Evolutionary conservation across 805 yeast genomes (phyloP).

Genomic region (Candida peoriensis): DNA sequence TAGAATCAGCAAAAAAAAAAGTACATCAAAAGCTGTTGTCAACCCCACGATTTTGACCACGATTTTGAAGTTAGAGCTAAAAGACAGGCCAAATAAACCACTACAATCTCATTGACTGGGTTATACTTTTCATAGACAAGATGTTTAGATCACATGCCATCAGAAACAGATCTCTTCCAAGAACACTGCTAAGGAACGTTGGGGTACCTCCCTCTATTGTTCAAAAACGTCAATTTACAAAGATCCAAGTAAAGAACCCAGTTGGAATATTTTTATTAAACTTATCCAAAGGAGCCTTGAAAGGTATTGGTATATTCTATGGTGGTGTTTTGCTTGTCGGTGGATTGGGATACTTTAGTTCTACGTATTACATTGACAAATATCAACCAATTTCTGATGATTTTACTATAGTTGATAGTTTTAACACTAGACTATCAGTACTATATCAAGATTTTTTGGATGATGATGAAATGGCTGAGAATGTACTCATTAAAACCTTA

Average conservation of each 20-base stretch:
- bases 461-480: slow-evolving; percentile 30
- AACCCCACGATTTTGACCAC: too few species aligned
- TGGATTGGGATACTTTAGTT: slow-evolving; percentile 4
- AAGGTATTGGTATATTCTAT: slow-evolving; percentile 14
- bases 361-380: slow-evolving; percentile 7
- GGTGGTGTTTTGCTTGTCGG: slow-evolving; percentile 7
- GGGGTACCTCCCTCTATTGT: too few species aligned
- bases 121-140: too few species aligned
- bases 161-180: too few species aligned
- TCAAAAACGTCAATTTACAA: too few species aligned
- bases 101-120: too few species aligned
- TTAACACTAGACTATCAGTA: slow-evolving; percentile 28
- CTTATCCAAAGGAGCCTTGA: slow-evolving; percentile 10
- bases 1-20: too few species aligned
- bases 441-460: slow-evolving; percentile 33
- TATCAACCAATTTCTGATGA: slow-evolving; percentile 10
- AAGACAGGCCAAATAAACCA: too few species aligned
- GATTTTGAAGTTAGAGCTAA: too few species aligned
- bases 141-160: too few species aligned
- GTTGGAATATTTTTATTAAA: slow-evolving; percentile 4
- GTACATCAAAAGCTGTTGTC: too few species aligned
- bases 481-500: slow-evolving; percentile 27
- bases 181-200: too few species aligned
- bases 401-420: slow-evolving; percentile 4
- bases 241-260: slow-evolving; percentile 2